Conservation (phyloP, 225 moss, liverwort and hornwort species). For the Marchantia polymorpha region DNA sequence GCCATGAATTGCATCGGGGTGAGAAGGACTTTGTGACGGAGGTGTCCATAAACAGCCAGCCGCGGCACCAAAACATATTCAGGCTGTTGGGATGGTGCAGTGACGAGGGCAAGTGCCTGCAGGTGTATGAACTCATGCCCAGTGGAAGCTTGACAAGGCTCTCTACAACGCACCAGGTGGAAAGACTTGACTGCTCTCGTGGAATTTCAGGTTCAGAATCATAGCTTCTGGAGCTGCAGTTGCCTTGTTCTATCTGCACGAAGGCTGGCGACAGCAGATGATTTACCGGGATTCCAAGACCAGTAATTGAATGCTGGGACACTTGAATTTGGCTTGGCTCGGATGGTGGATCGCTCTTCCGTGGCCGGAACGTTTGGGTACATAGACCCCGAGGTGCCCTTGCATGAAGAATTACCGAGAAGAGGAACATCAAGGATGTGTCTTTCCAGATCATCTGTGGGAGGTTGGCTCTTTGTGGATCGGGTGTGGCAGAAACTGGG, state of each 20-base stretch:
- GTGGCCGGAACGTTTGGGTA: slow-evolving; percentile 27
- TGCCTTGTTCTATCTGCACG: slow-evolving; percentile 37
- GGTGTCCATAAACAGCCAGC: slow-evolving; percentile 23
- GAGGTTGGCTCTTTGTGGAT: slow-evolving; percentile 5
- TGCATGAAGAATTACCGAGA: background rate
- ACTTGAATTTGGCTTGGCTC: slow-evolving; percentile 31
- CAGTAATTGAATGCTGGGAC: slow-evolving; percentile 40
- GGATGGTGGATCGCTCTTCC: slow-evolving; percentile 19
- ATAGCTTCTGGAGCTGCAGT: slow-evolving; percentile 16
- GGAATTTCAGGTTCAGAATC: slow-evolving; percentile 19
- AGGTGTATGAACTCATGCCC: slow-evolving; percentile 26
- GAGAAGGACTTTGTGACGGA: slow-evolving; percentile 27
- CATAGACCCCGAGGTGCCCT: slow-evolving; percentile 21
- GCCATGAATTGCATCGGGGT: slow-evolving; percentile 39
- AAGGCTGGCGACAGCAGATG: slow-evolving; percentile 50
- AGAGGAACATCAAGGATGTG: too few species aligned
- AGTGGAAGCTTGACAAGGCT: slow-evolving; percentile 29
- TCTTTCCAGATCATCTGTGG: slow-evolving; percentile 13
- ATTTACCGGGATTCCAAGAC: slow-evolving; percentile 52
- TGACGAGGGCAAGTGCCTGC: slow-evolving; percentile 10
- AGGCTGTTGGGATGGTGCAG: slow-evolving; percentile 34
- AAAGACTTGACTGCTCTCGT: background rate
- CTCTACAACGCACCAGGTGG: slow-evolving; percentile 1
- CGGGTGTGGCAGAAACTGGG: slow-evolving; percentile 6
- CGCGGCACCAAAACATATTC: slow-evolving; percentile 30